Base-by-base conservation (phyloP, 2,329 filamentous ascomycete species). In the Pseudogymnoascus sp. region DNA sequence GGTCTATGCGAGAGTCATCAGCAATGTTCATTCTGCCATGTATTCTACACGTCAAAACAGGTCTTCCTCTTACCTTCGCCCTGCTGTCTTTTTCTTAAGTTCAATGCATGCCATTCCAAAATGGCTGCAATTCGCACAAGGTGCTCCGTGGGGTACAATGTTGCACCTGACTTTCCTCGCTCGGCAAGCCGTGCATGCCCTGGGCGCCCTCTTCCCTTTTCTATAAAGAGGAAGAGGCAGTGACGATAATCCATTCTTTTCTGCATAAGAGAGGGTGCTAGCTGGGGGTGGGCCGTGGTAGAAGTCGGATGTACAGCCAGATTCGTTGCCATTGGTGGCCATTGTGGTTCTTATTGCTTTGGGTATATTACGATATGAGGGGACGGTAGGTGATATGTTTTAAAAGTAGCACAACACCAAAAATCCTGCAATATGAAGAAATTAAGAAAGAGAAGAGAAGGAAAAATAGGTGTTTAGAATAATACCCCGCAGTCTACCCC, bases 81-180 rank as follows among this genome's bases (percentile, higher is more conserved):
- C 23, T 28, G 23, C 6, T 23, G 42, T 28, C 14, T 49, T 49
- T 8, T 49, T 49, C 14, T 49, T 49, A 28, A 58, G 36, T 16
- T 62, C 19, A 23, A 60, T 60, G 16, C 63, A 64, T 16, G 52
- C 60, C 16, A 60, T 60, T 30, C 60, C 63, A 36, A 49, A 61
- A 49, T 52, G 52, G 14, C 41, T 55, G 23, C 64, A 65, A 64
- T 65, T 65, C 4, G 58, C 45, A 60, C 64, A 65, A 7, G 64
- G 64, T 14, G 49, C 28, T 30, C 64, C 64, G 35, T 63, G 41
- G 12, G 36, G 30, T 33, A 60, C 35, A 19, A 64, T 38, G 33
- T 65, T 63, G 38, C 64, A 65, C 28, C 64, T 59, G 8, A 65
- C 64, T 45, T 65, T 65, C 42, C 64, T 65, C 33, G 23, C 38